phyloP scores from a whole-genome alignment of 1,139 yeast species.

The Yamadazyma songkhlaensis region DNA sequence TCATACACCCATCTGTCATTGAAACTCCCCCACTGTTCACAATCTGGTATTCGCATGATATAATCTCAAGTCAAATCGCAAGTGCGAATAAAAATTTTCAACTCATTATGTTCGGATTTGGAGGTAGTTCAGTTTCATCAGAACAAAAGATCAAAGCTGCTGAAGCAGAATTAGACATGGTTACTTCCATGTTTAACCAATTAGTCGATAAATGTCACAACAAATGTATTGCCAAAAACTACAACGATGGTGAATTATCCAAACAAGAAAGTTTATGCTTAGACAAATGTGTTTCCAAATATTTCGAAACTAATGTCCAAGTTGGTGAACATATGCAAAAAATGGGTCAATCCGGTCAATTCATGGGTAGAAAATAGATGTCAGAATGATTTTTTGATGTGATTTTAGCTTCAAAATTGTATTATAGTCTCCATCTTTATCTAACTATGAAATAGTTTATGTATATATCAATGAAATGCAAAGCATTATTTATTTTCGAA shows the following conservation, averaged over 20 bases:
- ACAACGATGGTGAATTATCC: slow-evolving; percentile 73
- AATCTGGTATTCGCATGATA: too few species aligned
- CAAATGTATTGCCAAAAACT: slow-evolving; percentile 73
- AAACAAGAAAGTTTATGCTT: slow-evolving; percentile 88
- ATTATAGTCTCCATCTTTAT: background rate
- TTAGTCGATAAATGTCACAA: slow-evolving; percentile 79
- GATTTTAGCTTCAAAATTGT: background rate
- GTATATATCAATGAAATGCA: too few species aligned
- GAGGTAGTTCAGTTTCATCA: slow-evolving; percentile 74
- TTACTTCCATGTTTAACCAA: slow-evolving; percentile 95
- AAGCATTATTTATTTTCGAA: too few species aligned
- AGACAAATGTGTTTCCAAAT: slow-evolving; percentile 96
- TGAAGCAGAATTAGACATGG: slow-evolving; percentile 95
- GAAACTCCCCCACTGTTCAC: too few species aligned
- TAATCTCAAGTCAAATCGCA: too few species aligned
- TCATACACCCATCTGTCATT: too few species aligned
- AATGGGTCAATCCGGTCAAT: slow-evolving; percentile 58
- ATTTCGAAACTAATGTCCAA: slow-evolving; percentile 92
- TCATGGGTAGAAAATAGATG: slow-evolving; percentile 45
- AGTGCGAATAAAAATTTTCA: background rate
- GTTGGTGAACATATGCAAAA: slow-evolving; percentile 91
- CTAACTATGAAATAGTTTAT: too few species aligned
- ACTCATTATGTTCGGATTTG: slow-evolving; percentile 69
- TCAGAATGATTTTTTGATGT: background rate
- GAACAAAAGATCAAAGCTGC: slow-evolving; percentile 70